Base-by-base conservation (phyloP, 1,139 yeast species). In the Taphrina pruni region DNA sequence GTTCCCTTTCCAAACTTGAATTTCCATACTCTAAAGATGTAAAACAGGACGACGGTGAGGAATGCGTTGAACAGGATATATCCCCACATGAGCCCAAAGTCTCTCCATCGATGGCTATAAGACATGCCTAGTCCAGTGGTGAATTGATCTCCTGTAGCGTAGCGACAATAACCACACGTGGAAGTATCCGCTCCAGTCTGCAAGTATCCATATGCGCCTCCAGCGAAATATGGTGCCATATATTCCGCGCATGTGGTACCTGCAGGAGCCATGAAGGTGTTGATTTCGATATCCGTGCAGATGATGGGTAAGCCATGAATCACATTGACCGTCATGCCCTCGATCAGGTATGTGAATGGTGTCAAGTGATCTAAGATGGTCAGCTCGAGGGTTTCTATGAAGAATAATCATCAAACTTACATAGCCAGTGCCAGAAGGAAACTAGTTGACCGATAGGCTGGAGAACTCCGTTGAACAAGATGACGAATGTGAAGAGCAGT, bases 331-430 rank as follows among this genome's bases (percentile, higher is more conserved):
- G 87, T 81, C 75, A 88, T 79, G 54, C 87, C 87, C 68, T 86
- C 87, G 67, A 88, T 83, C 73, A 86, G 81, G 74, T 88, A 89
- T 0, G 91, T 87, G 78, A 85, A 84, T 35, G 94, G 94, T 6
- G 89, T 86, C 1, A 84, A 84, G 75, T 87, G 85, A 79, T 87
- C 85, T 50, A 21, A 5, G 3, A 45, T 14, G 12, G 20, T 45
- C 20, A 45, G 48, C 20, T 4, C 32, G 32, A 26, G 32, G 32
- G 2, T 26, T 2, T 26, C 4, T 26, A 26, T 17, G 48, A 6
- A 6, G 48, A 6, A 45, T 12, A 6, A 45, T 12, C 6, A 21
- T 26, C 4, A 12, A 3, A 21, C 55, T 26, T 50, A 50, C 55
- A 54, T 36, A 54, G 58, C 81, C 89, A 90, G 71, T 75, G 81